A percentile compares a stretch with the other conserved stretches of the same genome.
These are phyloP conservation scores for Endothia cerciana DNA, from an alignment of 2,329 filamentous ascomycete genomes.

Conservation along the genomic window DNA sequence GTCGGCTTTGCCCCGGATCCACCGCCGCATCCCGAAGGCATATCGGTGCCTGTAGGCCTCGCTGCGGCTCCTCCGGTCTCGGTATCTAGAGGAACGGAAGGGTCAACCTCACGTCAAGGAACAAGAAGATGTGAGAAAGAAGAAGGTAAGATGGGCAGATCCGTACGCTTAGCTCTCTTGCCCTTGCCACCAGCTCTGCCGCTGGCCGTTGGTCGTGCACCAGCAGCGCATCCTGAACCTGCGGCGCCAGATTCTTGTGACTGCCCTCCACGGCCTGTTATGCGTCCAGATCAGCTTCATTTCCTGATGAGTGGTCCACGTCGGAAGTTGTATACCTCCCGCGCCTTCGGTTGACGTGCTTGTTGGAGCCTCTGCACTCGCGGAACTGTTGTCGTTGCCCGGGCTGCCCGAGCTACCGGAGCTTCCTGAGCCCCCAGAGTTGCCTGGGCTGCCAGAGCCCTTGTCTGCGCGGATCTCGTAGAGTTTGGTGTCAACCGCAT, in stretches of 20 bases:
- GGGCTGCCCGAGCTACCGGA: neutral
- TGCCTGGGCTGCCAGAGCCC: neutral
- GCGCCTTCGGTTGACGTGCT: neutral
- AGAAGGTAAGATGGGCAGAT: neutral
- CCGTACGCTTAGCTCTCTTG: neutral
- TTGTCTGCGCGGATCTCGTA: neutral
- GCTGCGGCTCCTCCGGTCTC: neutral
- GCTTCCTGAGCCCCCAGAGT: neutral
- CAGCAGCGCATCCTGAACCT: neutral
- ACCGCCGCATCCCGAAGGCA: neutral
- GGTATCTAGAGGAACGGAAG: neutral
- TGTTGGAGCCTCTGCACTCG: neutral
- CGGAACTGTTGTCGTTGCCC: neutral
- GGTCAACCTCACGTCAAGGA: neutral
- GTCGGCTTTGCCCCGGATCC: neutral
- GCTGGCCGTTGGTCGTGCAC: neutral
- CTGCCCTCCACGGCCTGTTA: neutral
- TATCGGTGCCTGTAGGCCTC: neutral
- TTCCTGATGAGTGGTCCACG: neutral
- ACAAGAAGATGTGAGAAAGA: neutral
- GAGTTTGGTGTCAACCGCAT: neutral
- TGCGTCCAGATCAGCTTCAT: neutral
- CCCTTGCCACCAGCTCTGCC: neutral
- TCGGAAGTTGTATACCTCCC: neutral
- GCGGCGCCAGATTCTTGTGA: neutral